Conservation (phyloP, 139 green algal genomes). For the Dunaliella sp. region DNA sequence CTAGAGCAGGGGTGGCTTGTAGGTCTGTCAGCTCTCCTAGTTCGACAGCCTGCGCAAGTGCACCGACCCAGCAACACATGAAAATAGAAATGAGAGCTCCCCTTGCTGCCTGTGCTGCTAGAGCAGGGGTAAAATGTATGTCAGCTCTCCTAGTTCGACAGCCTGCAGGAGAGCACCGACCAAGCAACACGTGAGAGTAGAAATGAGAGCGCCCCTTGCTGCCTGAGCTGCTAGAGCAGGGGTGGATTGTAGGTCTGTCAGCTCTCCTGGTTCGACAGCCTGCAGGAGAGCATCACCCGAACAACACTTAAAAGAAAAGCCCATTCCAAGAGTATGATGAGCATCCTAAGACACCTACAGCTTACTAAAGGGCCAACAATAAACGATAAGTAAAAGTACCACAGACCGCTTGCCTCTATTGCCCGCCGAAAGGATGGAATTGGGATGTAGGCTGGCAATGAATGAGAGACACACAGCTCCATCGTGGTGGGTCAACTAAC, state of each 20-base stretch:
- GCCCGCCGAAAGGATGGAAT: too few species aligned
- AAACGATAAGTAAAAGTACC: background rate
- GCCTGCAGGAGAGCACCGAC: background rate
- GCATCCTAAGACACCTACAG: too few species aligned
- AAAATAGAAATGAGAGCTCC: background rate
- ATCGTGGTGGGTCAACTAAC: too few species aligned
- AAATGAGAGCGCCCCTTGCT: background rate
- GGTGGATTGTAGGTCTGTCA: background rate
- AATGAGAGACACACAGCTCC: too few species aligned
- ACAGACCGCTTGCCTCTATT: too few species aligned
- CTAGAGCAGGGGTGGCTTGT: background rate
- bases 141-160: slow-evolving; percentile 4
- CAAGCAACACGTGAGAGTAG: background rate
- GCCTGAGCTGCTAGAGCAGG: background rate
- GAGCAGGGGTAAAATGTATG: background rate
- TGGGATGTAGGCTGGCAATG: too few species aligned
- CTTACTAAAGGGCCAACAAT: background rate
- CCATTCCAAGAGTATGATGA: background rate
- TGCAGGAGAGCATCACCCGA: too few species aligned
- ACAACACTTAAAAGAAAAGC: background rate
- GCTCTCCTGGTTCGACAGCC: background rate
- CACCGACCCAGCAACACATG: background rate
- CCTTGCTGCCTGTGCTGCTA: background rate
- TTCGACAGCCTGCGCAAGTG: slow-evolving; percentile 7
- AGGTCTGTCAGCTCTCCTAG: slow-evolving; percentile 4